Conservation (phyloP, 441 rosid genomes). For the Mallotus repandus region DNA sequence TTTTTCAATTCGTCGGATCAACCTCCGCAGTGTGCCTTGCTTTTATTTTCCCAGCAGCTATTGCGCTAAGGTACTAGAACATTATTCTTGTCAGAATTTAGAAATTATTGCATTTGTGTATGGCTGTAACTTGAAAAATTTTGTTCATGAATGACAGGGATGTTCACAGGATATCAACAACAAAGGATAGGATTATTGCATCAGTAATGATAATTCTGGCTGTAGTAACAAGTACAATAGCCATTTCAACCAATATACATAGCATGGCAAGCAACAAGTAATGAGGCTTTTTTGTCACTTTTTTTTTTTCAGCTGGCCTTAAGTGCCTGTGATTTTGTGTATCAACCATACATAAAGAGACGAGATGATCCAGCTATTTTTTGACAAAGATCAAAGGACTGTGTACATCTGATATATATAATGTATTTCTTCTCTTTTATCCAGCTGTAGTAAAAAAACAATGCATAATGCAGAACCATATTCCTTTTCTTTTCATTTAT, state of each 20-base stretch:
- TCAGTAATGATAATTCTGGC: conserved; percentile 60
- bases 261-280: conserved; percentile 27
- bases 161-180: conserved; percentile 58
- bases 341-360: neutral
- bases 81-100: neutral
- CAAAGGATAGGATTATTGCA: conserved; percentile 56
- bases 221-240: conserved; percentile 60
- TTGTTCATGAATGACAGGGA: conserved; percentile 44
- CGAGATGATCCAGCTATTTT: too few relatives aligned
- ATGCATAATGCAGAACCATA: too few relatives aligned
- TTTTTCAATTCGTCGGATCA: conserved; percentile 85
- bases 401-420: neutral
- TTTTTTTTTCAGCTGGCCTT: neutral
- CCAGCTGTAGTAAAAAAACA: too few relatives aligned
- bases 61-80: conserved; percentile 52
- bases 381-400: too few relatives aligned
- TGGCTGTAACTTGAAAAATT: neutral
- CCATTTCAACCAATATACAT: conserved; percentile 64
- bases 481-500: too few relatives aligned
- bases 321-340: neutral
- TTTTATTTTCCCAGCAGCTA: conserved; percentile 78
- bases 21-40: conserved; percentile 72
- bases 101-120: neutral
- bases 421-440: neutral
- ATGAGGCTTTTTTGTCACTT: neutral